phyloP scores from a whole-genome alignment of 345 rosid species.

The Kernera saxatilis region DNA sequence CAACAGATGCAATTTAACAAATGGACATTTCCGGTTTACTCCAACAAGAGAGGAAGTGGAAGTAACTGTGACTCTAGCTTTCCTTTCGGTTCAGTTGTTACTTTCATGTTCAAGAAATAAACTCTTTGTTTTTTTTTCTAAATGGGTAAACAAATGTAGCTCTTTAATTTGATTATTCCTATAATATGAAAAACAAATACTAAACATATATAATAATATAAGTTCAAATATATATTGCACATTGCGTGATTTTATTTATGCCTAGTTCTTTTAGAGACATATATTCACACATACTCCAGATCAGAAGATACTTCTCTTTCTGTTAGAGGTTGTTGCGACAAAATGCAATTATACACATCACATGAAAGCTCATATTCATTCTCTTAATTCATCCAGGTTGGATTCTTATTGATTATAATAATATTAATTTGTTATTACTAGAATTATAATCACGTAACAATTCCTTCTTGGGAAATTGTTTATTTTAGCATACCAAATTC shows the following conservation, averaged over 20 bases:
- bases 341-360: slow-evolving; percentile 20
- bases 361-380: slow-evolving; percentile 32
- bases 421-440: background rate
- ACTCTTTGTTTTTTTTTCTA: background rate
- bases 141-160: background rate
- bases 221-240: background rate
- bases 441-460: background rate
- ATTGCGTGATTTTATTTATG: no score
- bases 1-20: background rate
- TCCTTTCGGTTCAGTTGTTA: background rate
- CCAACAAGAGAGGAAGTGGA: background rate
- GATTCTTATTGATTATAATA: background rate
- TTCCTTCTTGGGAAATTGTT: background rate
- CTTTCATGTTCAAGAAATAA: background rate
- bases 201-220: no score
- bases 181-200: background rate
- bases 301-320: background rate
- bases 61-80: background rate
- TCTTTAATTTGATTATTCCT: background rate
- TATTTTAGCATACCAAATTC: background rate
- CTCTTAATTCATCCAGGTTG: slow-evolving; percentile 14
- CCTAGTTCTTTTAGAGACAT: background rate
- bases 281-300: background rate
- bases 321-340: slow-evolving; percentile 24
- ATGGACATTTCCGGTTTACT: background rate